Conservation (phyloP, 495 filamentous ascomycete genomes). For the Corynascus novoguineensis region DNA sequence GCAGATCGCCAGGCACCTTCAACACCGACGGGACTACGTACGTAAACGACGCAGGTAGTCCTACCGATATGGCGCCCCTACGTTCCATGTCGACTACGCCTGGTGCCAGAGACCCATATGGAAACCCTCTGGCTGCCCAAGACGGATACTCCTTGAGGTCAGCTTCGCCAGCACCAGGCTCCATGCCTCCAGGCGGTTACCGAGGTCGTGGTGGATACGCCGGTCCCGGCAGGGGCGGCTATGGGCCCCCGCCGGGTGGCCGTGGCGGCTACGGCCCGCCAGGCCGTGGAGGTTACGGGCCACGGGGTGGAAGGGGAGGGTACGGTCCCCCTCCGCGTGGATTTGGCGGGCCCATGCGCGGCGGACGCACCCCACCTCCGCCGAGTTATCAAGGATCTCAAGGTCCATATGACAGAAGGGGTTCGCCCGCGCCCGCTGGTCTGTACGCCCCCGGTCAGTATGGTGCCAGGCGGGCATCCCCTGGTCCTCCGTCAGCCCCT, state of each 20-base stretch:
- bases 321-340: constrained; percentile 52
- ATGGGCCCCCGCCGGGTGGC: constrained; percentile 32
- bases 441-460: constrained; percentile 39
- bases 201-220: constrained; percentile 50
- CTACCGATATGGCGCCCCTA: constrained; percentile 23
- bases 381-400: constrained; percentile 41
- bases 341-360: constrained; percentile 49
- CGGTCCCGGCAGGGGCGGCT: constrained; percentile 40
- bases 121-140: constrained; percentile 53
- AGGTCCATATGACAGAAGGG: constrained; percentile 43
- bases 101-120: constrained; percentile 57
- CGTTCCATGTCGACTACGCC: constrained; percentile 35
- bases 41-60: constrained; percentile 31
- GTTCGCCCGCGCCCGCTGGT: constrained; percentile 45
- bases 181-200: constrained; percentile 46
- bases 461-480: constrained; percentile 31
- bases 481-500: constrained; percentile 32
- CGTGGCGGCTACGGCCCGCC: constrained; percentile 39
- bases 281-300: constrained; percentile 43
- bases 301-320: constrained; percentile 35
- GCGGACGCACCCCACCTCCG: constrained; percentile 51
- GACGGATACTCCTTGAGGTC: constrained; percentile 50
- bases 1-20: constrained; percentile 39
- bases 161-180: constrained; percentile 50
- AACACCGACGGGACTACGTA: constrained; percentile 28